These are phyloP conservation scores for Hypomyces rosellus DNA, from an alignment of 2,329 filamentous ascomycete genomes.

Conservation along the genomic window DNA sequence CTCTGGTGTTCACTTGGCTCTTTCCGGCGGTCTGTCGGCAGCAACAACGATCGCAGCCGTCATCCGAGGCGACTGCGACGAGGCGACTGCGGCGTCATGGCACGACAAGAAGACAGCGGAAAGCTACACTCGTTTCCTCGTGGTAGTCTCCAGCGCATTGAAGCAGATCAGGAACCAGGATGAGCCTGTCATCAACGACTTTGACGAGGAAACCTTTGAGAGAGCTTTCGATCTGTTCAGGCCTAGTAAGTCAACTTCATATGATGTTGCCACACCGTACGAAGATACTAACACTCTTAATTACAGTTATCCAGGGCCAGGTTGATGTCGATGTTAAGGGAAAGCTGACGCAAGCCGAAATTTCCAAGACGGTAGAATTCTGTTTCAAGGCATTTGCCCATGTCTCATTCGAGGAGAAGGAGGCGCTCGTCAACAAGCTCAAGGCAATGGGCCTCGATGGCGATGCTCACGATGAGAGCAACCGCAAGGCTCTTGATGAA, in stretches of 20 bases:
- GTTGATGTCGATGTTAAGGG: conserved; percentile 20
- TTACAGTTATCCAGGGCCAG: conserved; percentile 33
- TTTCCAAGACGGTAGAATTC: conserved; percentile 28
- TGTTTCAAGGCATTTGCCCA: conserved; percentile 25
- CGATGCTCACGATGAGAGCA: background rate
- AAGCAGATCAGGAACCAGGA: conserved; percentile 35
- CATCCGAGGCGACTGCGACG: conserved; percentile 30
- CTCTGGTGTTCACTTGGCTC: conserved; percentile 41
- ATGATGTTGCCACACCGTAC: no score
- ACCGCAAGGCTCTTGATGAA: background rate
- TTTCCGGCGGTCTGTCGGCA: conserved; percentile 38
- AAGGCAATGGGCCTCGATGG: conserved; percentile 3
- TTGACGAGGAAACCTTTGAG: conserved; percentile 37
- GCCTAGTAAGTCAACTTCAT: conserved; percentile 10
- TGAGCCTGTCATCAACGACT: conserved; percentile 34
- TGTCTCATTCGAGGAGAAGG: conserved; percentile 13
- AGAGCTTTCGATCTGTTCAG: conserved; percentile 35
- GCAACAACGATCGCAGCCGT: conserved; percentile 38
- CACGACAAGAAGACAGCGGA: conserved; percentile 39
- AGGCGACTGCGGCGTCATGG: conserved; percentile 32
- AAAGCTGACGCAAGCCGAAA: conserved; percentile 24
- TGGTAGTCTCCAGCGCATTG: conserved; percentile 19
- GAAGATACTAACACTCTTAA: no score
- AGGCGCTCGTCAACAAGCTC: conserved; percentile 13
- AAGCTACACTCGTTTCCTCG: conserved; percentile 41